phyloP scores from a whole-genome alignment of 2,329 filamentous ascomycete genomes.

The Aspergillus tamarii region DNA sequence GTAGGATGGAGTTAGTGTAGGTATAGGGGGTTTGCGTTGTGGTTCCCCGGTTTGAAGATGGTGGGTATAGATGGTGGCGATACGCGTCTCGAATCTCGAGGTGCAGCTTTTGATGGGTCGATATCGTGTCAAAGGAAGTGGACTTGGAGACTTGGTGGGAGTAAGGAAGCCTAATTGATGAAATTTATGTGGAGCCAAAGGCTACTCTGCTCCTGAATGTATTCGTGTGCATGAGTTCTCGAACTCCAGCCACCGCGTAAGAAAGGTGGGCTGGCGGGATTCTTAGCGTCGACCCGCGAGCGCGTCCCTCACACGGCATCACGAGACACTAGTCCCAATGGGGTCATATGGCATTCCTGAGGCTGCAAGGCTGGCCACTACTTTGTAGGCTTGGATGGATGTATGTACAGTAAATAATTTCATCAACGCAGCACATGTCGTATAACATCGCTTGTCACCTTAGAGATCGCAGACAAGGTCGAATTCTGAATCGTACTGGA shows the following conservation, averaged over 20 bases:
- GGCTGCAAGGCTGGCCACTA: conserved; percentile 13
- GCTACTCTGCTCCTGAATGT: background rate
- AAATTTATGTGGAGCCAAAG: background rate
- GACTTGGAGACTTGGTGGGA: background rate
- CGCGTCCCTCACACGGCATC: conserved; percentile 17
- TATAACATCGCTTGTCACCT: background rate
- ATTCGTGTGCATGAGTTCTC: background rate
- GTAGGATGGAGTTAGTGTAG: conserved; percentile 4
- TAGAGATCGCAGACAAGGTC: conserved; percentile 24
- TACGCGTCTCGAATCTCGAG: background rate
- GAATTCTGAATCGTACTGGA: conserved; percentile 25
- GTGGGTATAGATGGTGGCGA: background rate
- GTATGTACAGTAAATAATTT: background rate
- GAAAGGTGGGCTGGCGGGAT: conserved; percentile 9
- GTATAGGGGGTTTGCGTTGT: background rate
- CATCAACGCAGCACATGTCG: background rate
- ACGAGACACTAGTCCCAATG: conserved; percentile 19
- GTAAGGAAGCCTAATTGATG: background rate
- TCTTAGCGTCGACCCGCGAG: conserved; percentile 4
- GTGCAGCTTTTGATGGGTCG: background rate
- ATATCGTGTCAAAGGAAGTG: background rate
- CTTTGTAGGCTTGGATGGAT: background rate
- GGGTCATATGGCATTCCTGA: conserved; percentile 28
- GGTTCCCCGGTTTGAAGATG: conserved; percentile 8
- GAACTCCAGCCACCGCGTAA: conserved; percentile 7